Base-by-base conservation (phyloP, 208 protist genomes). In the Leishmania tropica region DNA sequence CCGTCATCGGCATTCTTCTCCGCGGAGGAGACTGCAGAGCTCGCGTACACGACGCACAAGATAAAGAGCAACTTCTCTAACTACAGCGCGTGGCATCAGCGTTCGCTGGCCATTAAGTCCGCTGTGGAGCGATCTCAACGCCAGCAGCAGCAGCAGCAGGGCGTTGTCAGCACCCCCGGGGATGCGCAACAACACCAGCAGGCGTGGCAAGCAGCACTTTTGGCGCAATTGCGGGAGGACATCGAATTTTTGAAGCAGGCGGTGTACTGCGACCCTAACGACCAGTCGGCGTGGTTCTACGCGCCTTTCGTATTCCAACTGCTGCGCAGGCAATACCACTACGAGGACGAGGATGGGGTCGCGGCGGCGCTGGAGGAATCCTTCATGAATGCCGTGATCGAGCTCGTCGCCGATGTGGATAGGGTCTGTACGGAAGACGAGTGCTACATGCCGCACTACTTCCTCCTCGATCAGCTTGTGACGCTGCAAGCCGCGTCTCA, bases 61-160 rank as follows among this genome's bases (percentile, higher is more conserved):
- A 98, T 99, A 56, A 85, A 93, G 37, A 80, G 87, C 37, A 99
- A 99, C 88, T 99, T 99, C 85, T 99, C 96, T 48, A 99, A 99
- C 84, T 99, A 99, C 89, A 99, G 97, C 56, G 98, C 98, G 31
- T 99, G 98, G 98, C 98, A 99, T 90, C 93, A 99, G 79, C 92
- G 98, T 24, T 92, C 85, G 3, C 74, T 96, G 5, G 88, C 91
- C 31, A 11, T 97, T 6, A 83, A 86, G 13, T 65, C 78, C 1
- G 90, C 90, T 6, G 82, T 89, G 35, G 56, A 77, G 4, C 85
- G 88, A 13, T 79, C 85, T 70, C 60, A 81, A 6, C 62, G 4
- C 0, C 68, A 78, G 5, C 53, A 45, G 15, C 53, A 45, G 13
- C 24, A 28, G 56, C 11, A 71, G 1, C 21, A 17, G 21, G 28